Base-by-base conservation (phyloP, 176 grass and related monocot species). In the Oryza glumipatula region DNA sequence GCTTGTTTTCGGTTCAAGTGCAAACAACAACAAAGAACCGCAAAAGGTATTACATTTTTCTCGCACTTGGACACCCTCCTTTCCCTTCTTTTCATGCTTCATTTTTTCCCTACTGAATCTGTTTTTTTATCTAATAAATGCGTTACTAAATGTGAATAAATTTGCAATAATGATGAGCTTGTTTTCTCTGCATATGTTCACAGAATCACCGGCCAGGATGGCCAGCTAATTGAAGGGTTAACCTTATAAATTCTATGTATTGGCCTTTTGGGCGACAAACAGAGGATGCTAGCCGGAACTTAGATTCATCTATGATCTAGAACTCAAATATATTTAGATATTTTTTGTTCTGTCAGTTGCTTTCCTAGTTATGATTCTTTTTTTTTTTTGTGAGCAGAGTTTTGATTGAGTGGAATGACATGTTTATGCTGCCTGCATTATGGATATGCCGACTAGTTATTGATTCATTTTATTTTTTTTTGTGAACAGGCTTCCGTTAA, bases 1-100 rank as follows among this genome's bases (percentile, higher is more conserved):
- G 77, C 96, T 95, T 77, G 87, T 98, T 51, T 95, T 95, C 76
- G 93, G 93, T 83, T 94, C 95, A 67, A 82, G 73, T 80, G 49
- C 85, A 76, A 88, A 74, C 74, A 89, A 24, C 82, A 86, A 43
- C 74, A 94, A 90, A 85, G 88, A 89, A 86, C 56, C 65, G 60
- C 80, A 89, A 11, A 90, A 95, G 95, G 95, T 94, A 88, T 63
- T 51, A 51, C 48, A 51, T 51, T 51, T 52, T 73, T 15, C 36
- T 73, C 56, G 49, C 68, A 11, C 58, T 36, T 7, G 12, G 12
- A 65, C 17, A 44, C 41, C 65, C 32, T 80, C 16, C 6, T 36
- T 63, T 83, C 64, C 32, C 15, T 51, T 1, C 23, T 0, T 46
- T 24, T 65, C 2, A 64, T 70, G 16, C 17, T 47, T 22, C 38